Percentiles rank a stretch among this genome's conserved stretches.
These are phyloP conservation scores for Chloropicon primus DNA, from an alignment of 139 green algal species.

Conservation along the genomic window DNA sequence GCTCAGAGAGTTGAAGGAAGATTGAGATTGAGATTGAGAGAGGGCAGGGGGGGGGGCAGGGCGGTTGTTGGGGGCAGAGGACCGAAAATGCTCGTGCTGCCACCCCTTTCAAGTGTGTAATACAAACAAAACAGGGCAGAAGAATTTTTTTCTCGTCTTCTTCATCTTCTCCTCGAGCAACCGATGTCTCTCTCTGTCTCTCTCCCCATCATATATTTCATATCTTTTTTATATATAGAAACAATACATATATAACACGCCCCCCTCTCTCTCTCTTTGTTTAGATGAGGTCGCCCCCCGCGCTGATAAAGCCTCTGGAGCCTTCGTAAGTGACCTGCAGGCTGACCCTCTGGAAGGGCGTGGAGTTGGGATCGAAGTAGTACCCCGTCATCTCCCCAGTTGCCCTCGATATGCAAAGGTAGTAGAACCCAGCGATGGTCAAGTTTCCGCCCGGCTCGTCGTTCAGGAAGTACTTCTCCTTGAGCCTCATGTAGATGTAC, in stretches of 20 bases:
- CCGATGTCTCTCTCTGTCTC: too few relatives aligned
- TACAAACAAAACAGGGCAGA: too few relatives aligned
- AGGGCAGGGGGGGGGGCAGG: too few relatives aligned
- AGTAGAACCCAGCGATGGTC: constrained; percentile 69
- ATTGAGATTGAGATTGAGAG: too few relatives aligned
- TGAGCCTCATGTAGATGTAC: constrained; percentile 63
- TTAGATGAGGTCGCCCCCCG: not conserved
- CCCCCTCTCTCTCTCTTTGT: not conserved
- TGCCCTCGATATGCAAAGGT: constrained; percentile 30
- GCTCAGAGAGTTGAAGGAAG: not conserved
- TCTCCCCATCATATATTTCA: too few relatives aligned
- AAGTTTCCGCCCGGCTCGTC: constrained; percentile 35
- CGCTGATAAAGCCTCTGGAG: not conserved
- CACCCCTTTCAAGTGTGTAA: too few relatives aligned
- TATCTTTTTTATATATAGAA: too few relatives aligned
- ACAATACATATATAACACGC: too few relatives aligned
- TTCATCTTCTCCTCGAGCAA: not conserved
- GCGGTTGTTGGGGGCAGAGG: too few relatives aligned
- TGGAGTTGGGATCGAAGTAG: constrained; percentile 53
- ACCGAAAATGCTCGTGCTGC: too few relatives aligned
- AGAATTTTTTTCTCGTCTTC: not conserved
- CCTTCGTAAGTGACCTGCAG: constrained; percentile 15
- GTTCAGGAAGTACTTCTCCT: constrained; percentile 62
- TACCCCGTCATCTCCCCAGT: constrained; percentile 43
- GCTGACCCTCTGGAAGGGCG: constrained; percentile 47